Base-by-base conservation (phyloP, 345 rosid species). In the Leavenworthia alabamica region DNA sequence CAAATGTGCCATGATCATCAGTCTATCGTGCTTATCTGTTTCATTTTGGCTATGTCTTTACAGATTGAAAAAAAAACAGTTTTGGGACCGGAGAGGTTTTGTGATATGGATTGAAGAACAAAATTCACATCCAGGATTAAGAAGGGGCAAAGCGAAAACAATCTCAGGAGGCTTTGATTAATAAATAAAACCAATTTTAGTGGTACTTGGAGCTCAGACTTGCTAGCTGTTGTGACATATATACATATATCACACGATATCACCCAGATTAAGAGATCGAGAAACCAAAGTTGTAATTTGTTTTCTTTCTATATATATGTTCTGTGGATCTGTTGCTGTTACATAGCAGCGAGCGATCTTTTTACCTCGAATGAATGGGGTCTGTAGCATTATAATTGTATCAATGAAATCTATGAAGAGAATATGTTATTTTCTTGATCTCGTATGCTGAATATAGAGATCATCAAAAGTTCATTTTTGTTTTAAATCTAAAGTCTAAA, bases 291-390 rank as follows among this genome's bases (percentile, higher is more conserved):
- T 43, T 68, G 67, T 60, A 68, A 68, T 54, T 28, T 61, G 20
- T 60, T 33, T 2, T 16, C 58, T 26, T 23, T 24, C 27, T 36
- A 4, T 5, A 3, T 35, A 35, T 37, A 24, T 5, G 46, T 59
- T 68, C 54, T 69, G 52, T 53, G 26, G 41, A 69, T 52, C 60
- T 67, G 35, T 5, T 68, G 66, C 39, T 61, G 73, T 37, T 7
- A 36, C 49, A 53, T 54, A 27, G 56, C 56, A 60, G 54, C 44
- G 35, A 60, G 54, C 44, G 35, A 55, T 60, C 29, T 36, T 68
- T 54, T 37, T 1, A 52, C 62, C 49, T 41, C 55, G 35, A 52
- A 44, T 15, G 40, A 20, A 28, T 60, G 56, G 67, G 60, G 49
- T 60, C 3, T 60, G 67, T 69, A 60, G 42, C 56, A 44, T 44